A percentile compares a stretch with the other conserved stretches of the same genome.
Evolutionary conservation across 31 red algal genomes (phyloP).

Genomic region (Odonthalia washingtoniensis): DNA sequence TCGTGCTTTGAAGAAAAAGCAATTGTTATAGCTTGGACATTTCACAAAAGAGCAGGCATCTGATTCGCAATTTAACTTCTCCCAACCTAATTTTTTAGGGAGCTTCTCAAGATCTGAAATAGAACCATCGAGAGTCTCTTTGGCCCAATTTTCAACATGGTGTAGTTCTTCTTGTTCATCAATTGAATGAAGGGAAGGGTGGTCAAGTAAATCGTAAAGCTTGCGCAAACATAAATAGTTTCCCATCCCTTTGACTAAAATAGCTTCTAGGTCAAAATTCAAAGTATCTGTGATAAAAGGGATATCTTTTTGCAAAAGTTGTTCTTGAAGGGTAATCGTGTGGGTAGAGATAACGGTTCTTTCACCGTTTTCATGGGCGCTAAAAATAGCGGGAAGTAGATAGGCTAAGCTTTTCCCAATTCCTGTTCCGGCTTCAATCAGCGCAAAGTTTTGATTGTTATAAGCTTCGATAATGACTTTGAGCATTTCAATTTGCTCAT

Average conservation of each 20-base stretch:
- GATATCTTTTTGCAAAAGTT: constrained; percentile 6
- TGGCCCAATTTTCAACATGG: constrained; percentile 3
- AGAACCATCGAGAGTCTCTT: constrained; percentile 12
- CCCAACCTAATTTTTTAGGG: not conserved
- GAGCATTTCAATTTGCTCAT: constrained; percentile 8
- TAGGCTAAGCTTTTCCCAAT: constrained; percentile 19
- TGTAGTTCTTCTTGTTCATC: constrained; percentile 4
- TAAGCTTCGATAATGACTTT: not conserved
- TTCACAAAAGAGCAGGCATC: not conserved
- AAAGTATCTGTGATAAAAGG: constrained; percentile 1
- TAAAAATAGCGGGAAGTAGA: not conserved
- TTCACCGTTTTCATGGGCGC: not conserved
- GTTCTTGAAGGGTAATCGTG: constrained; percentile 16
- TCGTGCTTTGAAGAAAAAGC: constrained; percentile 6
- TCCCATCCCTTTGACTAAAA: constrained; percentile 6
- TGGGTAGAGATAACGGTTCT: constrained; percentile 9
- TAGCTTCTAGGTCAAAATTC: constrained; percentile 13
- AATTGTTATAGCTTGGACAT: not conserved
- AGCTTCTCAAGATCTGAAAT: not conserved
- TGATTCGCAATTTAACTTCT: not conserved
- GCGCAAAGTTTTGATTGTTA: not conserved
- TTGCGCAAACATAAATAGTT: constrained; percentile 6
- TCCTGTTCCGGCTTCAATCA: constrained; percentile 12
- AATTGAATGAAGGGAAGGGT: not conserved
- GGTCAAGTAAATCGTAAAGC: not conserved